phyloP scores from a whole-genome alignment of 768 basidiomycete genomes.

The Hypholoma fasciculare region DNA sequence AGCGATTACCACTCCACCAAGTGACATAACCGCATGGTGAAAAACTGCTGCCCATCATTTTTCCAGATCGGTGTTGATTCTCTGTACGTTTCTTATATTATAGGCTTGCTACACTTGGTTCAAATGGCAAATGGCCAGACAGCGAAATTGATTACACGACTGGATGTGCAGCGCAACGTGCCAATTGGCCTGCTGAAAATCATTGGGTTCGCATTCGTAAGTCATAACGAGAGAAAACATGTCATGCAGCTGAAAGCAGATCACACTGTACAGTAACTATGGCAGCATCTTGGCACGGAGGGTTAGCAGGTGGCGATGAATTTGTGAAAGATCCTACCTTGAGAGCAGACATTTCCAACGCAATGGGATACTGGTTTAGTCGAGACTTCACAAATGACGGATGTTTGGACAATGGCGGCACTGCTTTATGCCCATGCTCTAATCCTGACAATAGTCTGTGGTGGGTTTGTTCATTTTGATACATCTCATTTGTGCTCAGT shows the following conservation, averaged over 20 bases:
- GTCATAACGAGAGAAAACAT: conserved; percentile 4
- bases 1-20: conserved; percentile 23
- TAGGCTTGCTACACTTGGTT: conserved; percentile 50
- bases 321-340: conserved; percentile 42
- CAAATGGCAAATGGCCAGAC: conserved; percentile 55
- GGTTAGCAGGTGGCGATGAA: conserved; percentile 37
- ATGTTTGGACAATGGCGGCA: conserved; percentile 59
- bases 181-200: conserved; percentile 68
- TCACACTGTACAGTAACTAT: conserved; percentile 41
- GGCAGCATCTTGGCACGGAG: conserved; percentile 60
- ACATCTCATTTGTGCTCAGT: conserved; percentile 5
- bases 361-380: conserved; percentile 65
- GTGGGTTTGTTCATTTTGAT: conserved; percentile 18
- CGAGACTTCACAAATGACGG: conserved; percentile 54
- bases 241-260: background rate
- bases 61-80: background rate
- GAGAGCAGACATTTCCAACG: conserved; percentile 40
- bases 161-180: conserved; percentile 60
- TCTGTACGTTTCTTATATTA: conserved; percentile 15
- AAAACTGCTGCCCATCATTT: background rate
- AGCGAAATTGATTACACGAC: conserved; percentile 59
- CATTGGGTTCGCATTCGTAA: conserved; percentile 59
- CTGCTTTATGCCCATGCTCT: conserved; percentile 51
- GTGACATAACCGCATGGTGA: conserved; percentile 42
- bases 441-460: conserved; percentile 46